Base-by-base conservation (phyloP, 176 grass and related monocot species). In the Triticum turgidum region DNA sequence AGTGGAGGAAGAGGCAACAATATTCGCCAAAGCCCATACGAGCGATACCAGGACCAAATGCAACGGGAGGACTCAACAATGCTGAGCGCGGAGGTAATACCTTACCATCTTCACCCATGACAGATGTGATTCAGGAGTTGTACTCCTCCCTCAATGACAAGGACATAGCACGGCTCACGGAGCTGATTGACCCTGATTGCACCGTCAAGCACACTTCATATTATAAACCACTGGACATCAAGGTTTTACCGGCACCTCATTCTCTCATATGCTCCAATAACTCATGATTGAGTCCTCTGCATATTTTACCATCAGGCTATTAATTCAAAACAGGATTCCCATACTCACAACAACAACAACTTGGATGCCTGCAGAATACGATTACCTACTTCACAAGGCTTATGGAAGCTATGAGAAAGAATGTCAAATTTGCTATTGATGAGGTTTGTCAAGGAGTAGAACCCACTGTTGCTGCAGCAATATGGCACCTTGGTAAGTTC, bases 401-500 rank as follows among this genome's bases (percentile, higher is more conserved):
- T 41, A 92, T 91, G 83, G 66, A 79, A 69, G 86, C 82, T 71
- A 97, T 97, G 95, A 92, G 95, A 85, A 56, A 86, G 32, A 75
- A 94, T 59, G 88, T 82, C 73, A 87, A 82, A 75, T 97, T 94
- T 51, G 86, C 35, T 21, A 75, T 92, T 6, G 90, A 97, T 58
- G 69, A 61, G 59, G 71, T 97, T 35, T 92, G 35, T 65, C 92
- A 92, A 67, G 95, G 92, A 20, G 69, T 32, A 20, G 68, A 84
- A 13, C 66, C 75, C 17, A 86, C 54, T 0, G 49, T 88, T 0
- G 54, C 54, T 80, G 88, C 86, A 70, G 90, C 91, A 77, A 74
- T 85, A 38, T 97, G 95, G 95, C 95, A 97, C 78, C 88, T 97
- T 69, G 92, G 95, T 97, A 90, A 82, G 86, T 69, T 65, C 56